Base-by-base conservation (phyloP, 2,329 filamentous ascomycete genomes). In the Colletotrichum abscissum region DNA sequence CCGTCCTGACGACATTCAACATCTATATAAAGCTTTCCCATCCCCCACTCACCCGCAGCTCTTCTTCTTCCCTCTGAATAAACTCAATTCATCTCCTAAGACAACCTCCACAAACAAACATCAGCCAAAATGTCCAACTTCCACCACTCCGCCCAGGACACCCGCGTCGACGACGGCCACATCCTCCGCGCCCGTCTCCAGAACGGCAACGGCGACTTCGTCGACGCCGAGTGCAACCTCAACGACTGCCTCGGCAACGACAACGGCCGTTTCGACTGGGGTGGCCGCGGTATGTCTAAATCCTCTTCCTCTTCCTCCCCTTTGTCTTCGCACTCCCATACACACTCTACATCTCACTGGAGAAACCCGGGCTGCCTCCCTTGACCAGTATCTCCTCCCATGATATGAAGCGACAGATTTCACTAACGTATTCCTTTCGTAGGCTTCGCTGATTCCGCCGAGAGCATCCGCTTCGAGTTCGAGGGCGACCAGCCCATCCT, bases 401-500 rank as follows among this genome's bases (percentile, higher is more conserved):
- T 42, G 35, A 1, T 1, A n/a, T 1, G 0, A 69, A 6, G 4
- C 19, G 6, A 0, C 22, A 0, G 11, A 75, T 12, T 12, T 14
- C 12, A 54, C 63, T 49, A 14, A 42, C 7, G 12, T 52, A 0
- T 62, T 28, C 19, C 30, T 33, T 59, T 42, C 49, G 22, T 3
- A 82, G 81, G 80, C 80, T 91, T 90, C 80, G 77, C 84, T 60
- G 73, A 82, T 22, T 85, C 85, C 8, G 86, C 88, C 19, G 75
- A 86, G 54, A 75, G 88, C 69, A 82, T 91, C 76, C 74, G 76
- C 58, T 86, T 91, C 78, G 70, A 77, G 7, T 76, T 89, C 3
- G 89, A 91, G 80, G 88, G 88, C 26, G 86, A 81, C 28, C 87
- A 82, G 24, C 88, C 89, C 49, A 77, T 91, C 57, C 87, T 92